phyloP scores from a whole-genome alignment of 2,329 filamentous ascomycete genomes.

The Phyllosticta paracitricarpa region DNA sequence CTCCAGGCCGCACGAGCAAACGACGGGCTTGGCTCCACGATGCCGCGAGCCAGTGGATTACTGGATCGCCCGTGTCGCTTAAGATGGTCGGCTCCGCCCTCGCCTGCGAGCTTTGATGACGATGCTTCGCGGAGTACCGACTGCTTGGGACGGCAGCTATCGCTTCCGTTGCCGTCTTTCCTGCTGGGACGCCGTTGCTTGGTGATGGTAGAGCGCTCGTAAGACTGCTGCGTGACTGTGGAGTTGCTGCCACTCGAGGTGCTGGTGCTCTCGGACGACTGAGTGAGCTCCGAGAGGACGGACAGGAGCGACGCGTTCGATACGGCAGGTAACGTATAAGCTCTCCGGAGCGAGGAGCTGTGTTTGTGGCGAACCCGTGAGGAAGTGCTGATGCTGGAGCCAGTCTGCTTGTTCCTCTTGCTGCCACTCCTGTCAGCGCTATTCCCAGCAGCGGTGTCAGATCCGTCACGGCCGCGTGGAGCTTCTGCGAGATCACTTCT shows the following conservation, averaged over 20 bases:
- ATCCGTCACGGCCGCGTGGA: background rate
- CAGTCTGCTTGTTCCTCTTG: background rate
- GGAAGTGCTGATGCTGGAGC: background rate
- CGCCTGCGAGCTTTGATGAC: slow-evolving; percentile 1
- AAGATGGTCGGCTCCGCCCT: background rate
- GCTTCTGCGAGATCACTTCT: background rate
- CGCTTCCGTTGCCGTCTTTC: slow-evolving; percentile 15
- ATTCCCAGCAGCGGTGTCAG: background rate
- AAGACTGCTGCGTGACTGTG: slow-evolving; percentile 35
- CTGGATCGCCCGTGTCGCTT: slow-evolving; percentile 2
- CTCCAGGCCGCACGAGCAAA: background rate
- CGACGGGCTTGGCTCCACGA: background rate
- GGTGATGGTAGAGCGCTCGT: slow-evolving; percentile 17
- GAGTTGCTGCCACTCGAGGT: slow-evolving; percentile 36
- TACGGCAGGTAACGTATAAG: slow-evolving; percentile 20
- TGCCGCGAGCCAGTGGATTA: slow-evolving; percentile 2
- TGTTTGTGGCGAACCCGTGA: slow-evolving; percentile 17
- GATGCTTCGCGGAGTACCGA: slow-evolving; percentile 1
- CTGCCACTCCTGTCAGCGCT: background rate
- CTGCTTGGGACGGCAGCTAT: slow-evolving; percentile 6
- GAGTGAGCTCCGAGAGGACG: slow-evolving; percentile 32
- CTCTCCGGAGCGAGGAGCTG: slow-evolving; percentile 23
- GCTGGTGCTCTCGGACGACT: slow-evolving; percentile 21
- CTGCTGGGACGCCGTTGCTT: slow-evolving; percentile 15
- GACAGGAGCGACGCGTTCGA: slow-evolving; percentile 34